These are phyloP conservation scores for Epichloe glyceriae DNA, from an alignment of 2,329 filamentous ascomycete species.

Conservation along the genomic window DNA sequence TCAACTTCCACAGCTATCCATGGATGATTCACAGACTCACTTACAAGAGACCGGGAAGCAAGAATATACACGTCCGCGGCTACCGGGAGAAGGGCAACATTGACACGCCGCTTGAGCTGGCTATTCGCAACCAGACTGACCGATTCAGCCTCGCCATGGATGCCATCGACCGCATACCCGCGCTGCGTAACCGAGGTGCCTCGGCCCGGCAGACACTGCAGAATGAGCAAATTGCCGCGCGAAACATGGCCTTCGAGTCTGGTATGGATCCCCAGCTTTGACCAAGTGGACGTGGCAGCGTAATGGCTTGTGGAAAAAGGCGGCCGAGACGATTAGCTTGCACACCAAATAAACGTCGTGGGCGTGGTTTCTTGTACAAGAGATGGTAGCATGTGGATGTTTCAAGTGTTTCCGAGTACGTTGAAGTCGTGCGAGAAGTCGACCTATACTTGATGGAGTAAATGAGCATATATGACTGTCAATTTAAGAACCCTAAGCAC, in stretches of 20 bases:
- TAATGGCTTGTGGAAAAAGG: slow-evolving; percentile 25
- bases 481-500: too few relatives aligned
- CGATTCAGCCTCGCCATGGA: slow-evolving; percentile 66
- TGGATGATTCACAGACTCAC: slow-evolving; percentile 68
- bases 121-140: slow-evolving; percentile 66
- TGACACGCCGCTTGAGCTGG: slow-evolving; percentile 66
- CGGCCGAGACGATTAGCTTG: slow-evolving; percentile 3
- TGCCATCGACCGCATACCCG: slow-evolving; percentile 55
- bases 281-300: slow-evolving; percentile 54
- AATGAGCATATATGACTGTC: too few relatives aligned
- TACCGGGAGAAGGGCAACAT: slow-evolving; percentile 80
- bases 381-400: not conserved
- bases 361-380: not conserved
- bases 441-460: not conserved
- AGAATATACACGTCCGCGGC: slow-evolving; percentile 60
- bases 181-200: slow-evolving; percentile 49
- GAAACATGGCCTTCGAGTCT: slow-evolving; percentile 52
- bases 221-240: slow-evolving; percentile 50
- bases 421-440: not conserved
- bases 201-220: slow-evolving; percentile 50
- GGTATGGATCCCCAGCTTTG: slow-evolving; percentile 57
- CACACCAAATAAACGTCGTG: not conserved
- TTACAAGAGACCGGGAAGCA: slow-evolving; percentile 58
- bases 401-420: not conserved
- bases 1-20: slow-evolving; percentile 78